Evolutionary conservation across 352 stramenopile genomes (phyloP), one percentile per base, ranked within the genome.

Genomic region (Phytophthora multivora): DNA sequence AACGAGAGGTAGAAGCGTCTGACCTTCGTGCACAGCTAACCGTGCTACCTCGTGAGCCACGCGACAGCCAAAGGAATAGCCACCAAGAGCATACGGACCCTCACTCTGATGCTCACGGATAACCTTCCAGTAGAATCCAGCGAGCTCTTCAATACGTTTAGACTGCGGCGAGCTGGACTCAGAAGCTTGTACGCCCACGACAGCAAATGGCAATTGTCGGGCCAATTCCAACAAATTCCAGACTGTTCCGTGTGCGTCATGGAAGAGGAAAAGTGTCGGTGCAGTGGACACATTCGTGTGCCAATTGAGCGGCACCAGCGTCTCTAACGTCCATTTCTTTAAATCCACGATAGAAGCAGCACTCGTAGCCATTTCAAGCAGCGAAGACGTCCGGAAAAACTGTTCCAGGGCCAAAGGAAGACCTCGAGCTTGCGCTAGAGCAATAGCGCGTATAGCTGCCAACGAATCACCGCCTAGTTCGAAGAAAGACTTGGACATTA

Each of bases 381-480:
- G 58, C 1, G 63, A 75, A 0, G 59, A 62, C 40, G 74, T 67
- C 2, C 78, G 71, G 43, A 80, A 84, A 26, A 86, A 80, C 16
- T 68, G 61, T 8, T 83, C 63, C n/a, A 91, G 55, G 2, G 79
- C 59, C 8, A 87, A 54, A 3, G 48, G 30, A 10, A 91, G 19
- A 5, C 74, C 76, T 16, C 83, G 79, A 7, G 73, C 64, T 43
- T 82, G 74, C 23, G 83, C 71, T 5, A 89, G 48, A 7, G 75
- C 75, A 15, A 89, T 87, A 26, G 83, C 77, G 2, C 79, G 81
- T n/a, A 90, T 86, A 38, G 81, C 81, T 10, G 72, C 61, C 15
- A 93, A 60, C 8, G 82, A 91, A 26, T 90, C 80, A 10, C 84
- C 84, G 4, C 84, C 84, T 11, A 91, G 39, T 39, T 87, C 77